phyloP scores from a whole-genome alignment of 768 basidiomycete genomes.

The Tulasnella sp. region DNA sequence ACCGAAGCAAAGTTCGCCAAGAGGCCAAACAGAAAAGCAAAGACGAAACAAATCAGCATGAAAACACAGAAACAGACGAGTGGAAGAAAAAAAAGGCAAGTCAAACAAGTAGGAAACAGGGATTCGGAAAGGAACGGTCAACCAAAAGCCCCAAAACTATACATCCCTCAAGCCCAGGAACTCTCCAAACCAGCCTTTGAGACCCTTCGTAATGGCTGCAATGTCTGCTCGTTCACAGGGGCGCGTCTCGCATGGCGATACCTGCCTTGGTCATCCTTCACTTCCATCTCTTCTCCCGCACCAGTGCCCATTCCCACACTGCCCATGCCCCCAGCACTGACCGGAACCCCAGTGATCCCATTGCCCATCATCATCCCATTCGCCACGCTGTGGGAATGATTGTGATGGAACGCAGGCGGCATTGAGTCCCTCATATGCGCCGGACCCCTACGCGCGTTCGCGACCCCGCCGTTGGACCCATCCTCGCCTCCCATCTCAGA shows the following conservation, averaged over 20 bases:
- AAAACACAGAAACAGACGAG: neutral
- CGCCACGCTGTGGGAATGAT: constrained; percentile 25
- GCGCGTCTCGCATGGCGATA: constrained; percentile 80
- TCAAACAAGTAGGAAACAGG: too few species aligned
- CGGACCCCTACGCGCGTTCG: neutral
- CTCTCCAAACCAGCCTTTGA: constrained; percentile 91
- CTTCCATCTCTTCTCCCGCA: constrained; percentile 74
- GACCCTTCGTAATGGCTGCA: constrained; percentile 81
- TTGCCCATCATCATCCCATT: constrained; percentile 38
- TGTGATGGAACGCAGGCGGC: constrained; percentile 7
- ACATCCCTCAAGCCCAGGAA: constrained; percentile 14
- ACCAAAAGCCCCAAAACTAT: neutral
- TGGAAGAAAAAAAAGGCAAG: neutral
- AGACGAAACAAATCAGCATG: neutral
- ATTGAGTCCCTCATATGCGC: constrained; percentile 14
- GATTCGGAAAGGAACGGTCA: neutral
- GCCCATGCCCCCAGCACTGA: constrained; percentile 7
- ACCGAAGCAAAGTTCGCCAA: neutral
- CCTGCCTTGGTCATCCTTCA: constrained; percentile 72
- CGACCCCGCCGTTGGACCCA: constrained; percentile 19
- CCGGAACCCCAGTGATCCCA: constrained; percentile 8
- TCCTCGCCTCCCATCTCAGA: constrained; percentile 20
- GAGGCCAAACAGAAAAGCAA: neutral
- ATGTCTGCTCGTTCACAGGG: constrained; percentile 76
- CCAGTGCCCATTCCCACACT: constrained; percentile 25